Evolutionary conservation across 768 basidiomycete genomes (phyloP).

Genomic region (Xerocomus brunneocitrinus): DNA sequence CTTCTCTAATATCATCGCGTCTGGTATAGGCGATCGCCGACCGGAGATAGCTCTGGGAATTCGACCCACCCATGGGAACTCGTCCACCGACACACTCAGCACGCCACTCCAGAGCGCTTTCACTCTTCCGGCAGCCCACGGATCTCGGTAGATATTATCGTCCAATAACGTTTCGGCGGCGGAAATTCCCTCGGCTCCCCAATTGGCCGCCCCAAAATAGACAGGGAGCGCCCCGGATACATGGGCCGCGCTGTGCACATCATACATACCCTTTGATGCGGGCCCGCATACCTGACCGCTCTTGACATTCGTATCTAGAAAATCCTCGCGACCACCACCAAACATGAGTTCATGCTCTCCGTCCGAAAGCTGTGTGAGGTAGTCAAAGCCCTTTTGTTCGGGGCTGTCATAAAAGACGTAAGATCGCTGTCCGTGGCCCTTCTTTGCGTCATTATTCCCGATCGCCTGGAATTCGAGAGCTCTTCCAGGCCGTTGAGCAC

Average conservation of each 20-base stretch:
- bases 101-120: constrained; percentile 64
- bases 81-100: constrained; percentile 56
- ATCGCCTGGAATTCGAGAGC: constrained; percentile 20
- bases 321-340: constrained; percentile 51
- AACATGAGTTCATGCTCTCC: constrained; percentile 55
- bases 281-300: constrained; percentile 18
- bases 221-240: constrained; percentile 47
- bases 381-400: constrained; percentile 47
- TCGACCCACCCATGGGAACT: constrained; percentile 66
- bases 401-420: constrained; percentile 54
- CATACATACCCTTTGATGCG: constrained; percentile 28
- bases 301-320: constrained; percentile 1
- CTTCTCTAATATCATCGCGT: constrained; percentile 1
- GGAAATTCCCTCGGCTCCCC: constrained; percentile 38
- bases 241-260: constrained; percentile 37
- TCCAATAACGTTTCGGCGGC: constrained; percentile 9
- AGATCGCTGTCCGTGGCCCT: constrained; percentile 42
- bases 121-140: constrained; percentile 43
- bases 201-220: constrained; percentile 46
- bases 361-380: constrained; percentile 58
- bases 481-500: constrained; percentile 55
- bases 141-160: constrained; percentile 1
- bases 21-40: constrained; percentile 25
- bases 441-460: constrained; percentile 1
- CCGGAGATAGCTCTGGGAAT: constrained; percentile 48